Conservation (phyloP, 2,329 filamentous ascomycete species). For the Monilinia aucupariae region DNA sequence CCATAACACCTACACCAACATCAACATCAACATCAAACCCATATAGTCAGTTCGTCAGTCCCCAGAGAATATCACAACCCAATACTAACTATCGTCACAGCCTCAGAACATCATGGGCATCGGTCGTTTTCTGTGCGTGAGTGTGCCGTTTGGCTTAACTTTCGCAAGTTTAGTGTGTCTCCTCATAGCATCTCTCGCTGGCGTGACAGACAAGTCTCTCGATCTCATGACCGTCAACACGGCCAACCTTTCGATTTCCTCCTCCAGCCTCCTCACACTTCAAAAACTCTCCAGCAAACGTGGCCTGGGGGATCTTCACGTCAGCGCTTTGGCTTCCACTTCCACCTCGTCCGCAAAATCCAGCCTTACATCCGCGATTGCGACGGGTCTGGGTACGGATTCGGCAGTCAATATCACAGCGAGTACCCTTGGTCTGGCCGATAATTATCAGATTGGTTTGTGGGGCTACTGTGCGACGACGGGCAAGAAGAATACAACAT, state of each 20-base stretch:
- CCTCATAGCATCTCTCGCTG: slow-evolving; percentile 51
- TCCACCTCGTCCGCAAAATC: slow-evolving; percentile 41
- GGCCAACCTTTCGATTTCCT: slow-evolving; percentile 46
- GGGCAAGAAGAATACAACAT: slow-evolving; percentile 51
- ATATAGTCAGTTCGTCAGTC: slow-evolving; percentile 11
- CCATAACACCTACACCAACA: background rate
- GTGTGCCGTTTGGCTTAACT: slow-evolving; percentile 77
- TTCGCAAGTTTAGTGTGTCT: slow-evolving; percentile 69
- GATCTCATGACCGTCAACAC: slow-evolving; percentile 59
- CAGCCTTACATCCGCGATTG: slow-evolving; percentile 40
- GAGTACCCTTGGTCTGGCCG: slow-evolving; percentile 51
- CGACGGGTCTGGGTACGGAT: background rate
- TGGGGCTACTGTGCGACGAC: slow-evolving; percentile 75
- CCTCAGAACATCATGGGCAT: slow-evolving; percentile 51
- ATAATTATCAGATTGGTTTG: slow-evolving; percentile 75
- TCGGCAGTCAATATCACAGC: slow-evolving; percentile 48
- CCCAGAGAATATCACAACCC: slow-evolving; percentile 2
- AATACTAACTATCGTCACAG: slow-evolving; percentile 9
- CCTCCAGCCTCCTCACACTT: slow-evolving; percentile 27
- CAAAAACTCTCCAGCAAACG: slow-evolving; percentile 17
- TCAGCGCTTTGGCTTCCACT: slow-evolving; percentile 33
- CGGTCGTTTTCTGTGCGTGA: slow-evolving; percentile 80
- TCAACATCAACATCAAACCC: slow-evolving; percentile 16
- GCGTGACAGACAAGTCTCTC: slow-evolving; percentile 50
- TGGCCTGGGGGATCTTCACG: slow-evolving; percentile 20